Evolutionary conservation across 23 red algal species (phyloP).

Genomic region (Gracilaria caudata): DNA sequence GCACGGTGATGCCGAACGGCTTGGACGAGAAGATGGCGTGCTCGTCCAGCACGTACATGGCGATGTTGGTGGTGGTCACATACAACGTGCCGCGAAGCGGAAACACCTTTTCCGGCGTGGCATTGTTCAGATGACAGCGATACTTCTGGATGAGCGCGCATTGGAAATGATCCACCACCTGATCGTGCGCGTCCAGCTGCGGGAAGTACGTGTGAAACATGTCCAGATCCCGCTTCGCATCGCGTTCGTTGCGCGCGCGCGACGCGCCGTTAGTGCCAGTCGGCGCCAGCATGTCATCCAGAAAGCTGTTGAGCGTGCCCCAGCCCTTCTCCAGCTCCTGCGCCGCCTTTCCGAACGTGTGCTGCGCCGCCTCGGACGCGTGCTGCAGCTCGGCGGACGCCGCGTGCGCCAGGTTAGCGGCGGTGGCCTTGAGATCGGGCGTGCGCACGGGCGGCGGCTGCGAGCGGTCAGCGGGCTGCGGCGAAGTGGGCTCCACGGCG

Average conservation of each 20-base stretch:
- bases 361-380: slow-evolving; percentile 58
- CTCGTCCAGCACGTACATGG: slow-evolving; percentile 56
- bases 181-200: slow-evolving; percentile 16
- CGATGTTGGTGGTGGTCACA: slow-evolving; percentile 51
- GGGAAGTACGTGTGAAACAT: slow-evolving; percentile 41
- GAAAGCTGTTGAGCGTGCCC: slow-evolving; percentile 65
- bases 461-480: neutral
- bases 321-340: slow-evolving; percentile 65
- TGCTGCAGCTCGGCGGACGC: slow-evolving; percentile 42
- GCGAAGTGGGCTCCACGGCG: neutral
- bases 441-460: neutral
- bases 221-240: neutral
- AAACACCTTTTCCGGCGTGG: slow-evolving; percentile 65
- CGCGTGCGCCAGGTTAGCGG: slow-evolving; percentile 44
- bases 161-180: slow-evolving; percentile 67
- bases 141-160: slow-evolving; percentile 77
- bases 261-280: neutral
- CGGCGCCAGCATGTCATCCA: slow-evolving; percentile 69
- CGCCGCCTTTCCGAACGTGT: slow-evolving; percentile 56
- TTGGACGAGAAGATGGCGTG: slow-evolving; percentile 18
- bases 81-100: slow-evolving; percentile 45
- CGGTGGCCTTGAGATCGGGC: slow-evolving; percentile 21
- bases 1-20: slow-evolving; percentile 46
- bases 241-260: neutral
- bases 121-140: slow-evolving; percentile 62